Percentiles rank a stretch among this genome's conserved stretches.
Conservation (phyloP, 768 basidiomycete genomes). For the Pilatotrama ljubarskyi region DNA sequence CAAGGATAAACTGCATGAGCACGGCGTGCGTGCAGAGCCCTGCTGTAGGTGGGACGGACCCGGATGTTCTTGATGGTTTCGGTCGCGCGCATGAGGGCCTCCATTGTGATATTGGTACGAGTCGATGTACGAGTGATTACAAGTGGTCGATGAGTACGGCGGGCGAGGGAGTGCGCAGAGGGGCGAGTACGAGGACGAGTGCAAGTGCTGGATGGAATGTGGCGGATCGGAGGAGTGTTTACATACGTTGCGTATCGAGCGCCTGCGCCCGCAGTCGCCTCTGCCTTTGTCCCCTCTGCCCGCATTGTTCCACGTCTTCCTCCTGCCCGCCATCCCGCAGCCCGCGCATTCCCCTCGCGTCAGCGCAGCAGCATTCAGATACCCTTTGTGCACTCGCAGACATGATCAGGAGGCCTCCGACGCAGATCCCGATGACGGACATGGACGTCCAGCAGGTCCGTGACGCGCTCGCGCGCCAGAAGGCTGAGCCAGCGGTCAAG, state of each 20-base stretch:
- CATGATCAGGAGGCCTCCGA: constrained; percentile 81
- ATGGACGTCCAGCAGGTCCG: constrained; percentile 79
- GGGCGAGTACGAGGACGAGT: constrained; percentile 7
- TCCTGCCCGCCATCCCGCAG: neutral
- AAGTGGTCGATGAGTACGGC: no score
- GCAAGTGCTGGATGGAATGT: constrained; percentile 6
- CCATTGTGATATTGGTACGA: constrained; percentile 46
- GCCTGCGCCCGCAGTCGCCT: constrained; percentile 16
- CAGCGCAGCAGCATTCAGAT: constrained; percentile 24
- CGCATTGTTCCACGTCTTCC: constrained; percentile 22
- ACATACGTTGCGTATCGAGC: constrained; percentile 11
- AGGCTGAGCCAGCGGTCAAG: constrained; percentile 22
- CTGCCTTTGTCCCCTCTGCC: constrained; percentile 13
- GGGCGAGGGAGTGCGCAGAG: neutral
- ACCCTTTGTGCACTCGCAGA: neutral
- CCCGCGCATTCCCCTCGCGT: neutral
- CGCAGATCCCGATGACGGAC: constrained; percentile 75
- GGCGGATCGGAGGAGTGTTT: constrained; percentile 7
- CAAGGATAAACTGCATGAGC: neutral
- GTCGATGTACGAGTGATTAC: neutral
- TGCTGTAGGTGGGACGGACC: constrained; percentile 43
- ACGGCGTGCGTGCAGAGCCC: constrained; percentile 1
- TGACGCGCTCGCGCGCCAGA: constrained; percentile 47
- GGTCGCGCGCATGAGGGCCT: constrained; percentile 59
- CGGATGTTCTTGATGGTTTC: constrained; percentile 71